These are phyloP conservation scores for Teratosphaeria zuluensis DNA, from an alignment of 2,329 filamentous ascomycete genomes.

Conservation along the genomic window DNA sequence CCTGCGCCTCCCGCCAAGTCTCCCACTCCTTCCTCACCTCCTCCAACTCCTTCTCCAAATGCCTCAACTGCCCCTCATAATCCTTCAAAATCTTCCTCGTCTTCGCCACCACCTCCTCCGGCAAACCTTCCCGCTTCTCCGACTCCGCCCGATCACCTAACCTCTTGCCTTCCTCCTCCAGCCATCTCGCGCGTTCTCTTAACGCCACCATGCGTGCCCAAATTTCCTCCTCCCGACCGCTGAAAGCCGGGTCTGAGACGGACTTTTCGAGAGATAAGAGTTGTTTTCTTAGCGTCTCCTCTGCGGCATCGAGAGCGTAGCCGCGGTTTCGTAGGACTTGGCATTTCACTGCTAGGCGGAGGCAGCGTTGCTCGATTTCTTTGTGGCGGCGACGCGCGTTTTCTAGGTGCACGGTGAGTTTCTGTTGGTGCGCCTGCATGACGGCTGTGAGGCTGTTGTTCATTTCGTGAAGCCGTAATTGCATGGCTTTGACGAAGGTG, in stretches of 20 bases:
- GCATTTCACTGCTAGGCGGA: constrained; percentile 67
- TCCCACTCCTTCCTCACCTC: constrained; percentile 50
- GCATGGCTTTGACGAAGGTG: constrained; percentile 58
- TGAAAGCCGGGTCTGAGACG: constrained; percentile 64
- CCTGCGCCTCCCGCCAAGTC: constrained; percentile 37
- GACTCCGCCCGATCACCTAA: constrained; percentile 41
- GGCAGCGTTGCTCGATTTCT: constrained; percentile 60
- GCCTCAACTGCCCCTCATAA: constrained; percentile 68
- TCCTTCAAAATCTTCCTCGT: constrained; percentile 74
- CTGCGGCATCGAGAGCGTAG: constrained; percentile 68
- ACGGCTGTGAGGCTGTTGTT: constrained; percentile 64
- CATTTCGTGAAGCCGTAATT: constrained; percentile 66
- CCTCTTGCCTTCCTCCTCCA: constrained; percentile 66
- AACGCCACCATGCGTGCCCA: constrained; percentile 74
- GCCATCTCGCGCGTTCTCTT: constrained; percentile 59
- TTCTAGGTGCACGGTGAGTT: constrained; percentile 58
- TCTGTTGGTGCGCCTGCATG: constrained; percentile 65
- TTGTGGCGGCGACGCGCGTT: constrained; percentile 65
- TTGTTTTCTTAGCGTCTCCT: constrained; percentile 68
- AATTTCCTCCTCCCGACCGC: constrained; percentile 70
- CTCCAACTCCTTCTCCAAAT: constrained; percentile 59
- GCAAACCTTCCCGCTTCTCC: constrained; percentile 42
- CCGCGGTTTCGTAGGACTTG: constrained; percentile 73
- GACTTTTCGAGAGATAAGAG: constrained; percentile 58
- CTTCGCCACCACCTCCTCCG: constrained; percentile 60